These are phyloP conservation scores for Paraurostyla sp. DNA, from an alignment of 73 alveolate genomes.

Conservation along the genomic window DNA sequence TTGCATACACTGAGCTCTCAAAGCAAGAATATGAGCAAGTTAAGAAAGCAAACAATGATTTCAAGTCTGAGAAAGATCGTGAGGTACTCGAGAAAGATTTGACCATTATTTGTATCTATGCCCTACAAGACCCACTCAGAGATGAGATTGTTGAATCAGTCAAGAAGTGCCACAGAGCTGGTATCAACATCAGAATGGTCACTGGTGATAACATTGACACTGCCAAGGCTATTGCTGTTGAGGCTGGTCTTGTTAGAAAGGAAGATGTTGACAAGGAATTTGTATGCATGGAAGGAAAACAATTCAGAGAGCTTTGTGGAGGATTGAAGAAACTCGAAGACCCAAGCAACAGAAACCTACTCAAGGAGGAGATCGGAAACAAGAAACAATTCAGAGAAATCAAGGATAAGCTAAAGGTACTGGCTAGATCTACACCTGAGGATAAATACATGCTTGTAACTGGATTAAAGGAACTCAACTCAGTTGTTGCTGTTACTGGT, in stretches of 20 bases:
- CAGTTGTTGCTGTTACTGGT: slow-evolving; percentile 97
- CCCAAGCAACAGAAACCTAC: neutral
- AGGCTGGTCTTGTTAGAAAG: slow-evolving; percentile 88
- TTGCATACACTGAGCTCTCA: slow-evolving; percentile 84
- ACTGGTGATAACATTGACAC: slow-evolving; percentile 97
- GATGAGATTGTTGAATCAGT: slow-evolving; percentile 92
- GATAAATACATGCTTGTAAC: slow-evolving; percentile 93
- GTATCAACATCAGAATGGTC: slow-evolving; percentile 95
- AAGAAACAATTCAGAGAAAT: slow-evolving; percentile 82
- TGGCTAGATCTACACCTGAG: slow-evolving; percentile 96
- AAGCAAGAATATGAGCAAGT: slow-evolving; percentile 74
- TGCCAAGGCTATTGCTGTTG: slow-evolving; percentile 92
- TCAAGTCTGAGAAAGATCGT: slow-evolving; percentile 66
- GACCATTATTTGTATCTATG: slow-evolving; percentile 80
- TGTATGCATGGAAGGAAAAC: slow-evolving; percentile 90
- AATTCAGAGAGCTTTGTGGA: slow-evolving; percentile 80
- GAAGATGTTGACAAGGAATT: slow-evolving; percentile 73
- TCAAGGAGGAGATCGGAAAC: slow-evolving; percentile 32
- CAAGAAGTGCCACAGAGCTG: slow-evolving; percentile 85
- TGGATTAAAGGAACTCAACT: slow-evolving; percentile 88
- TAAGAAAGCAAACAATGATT: slow-evolving; percentile 47
- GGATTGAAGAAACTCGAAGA: slow-evolving; percentile 68
- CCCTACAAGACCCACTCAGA: slow-evolving; percentile 93
- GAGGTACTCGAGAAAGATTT: slow-evolving; percentile 76
- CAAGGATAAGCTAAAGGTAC: slow-evolving; percentile 81